Percentiles rank a stretch among this genome's conserved stretches.
phyloP scores from a whole-genome alignment of 83 land plant genomes.

The Picea engelmannii region DNA sequence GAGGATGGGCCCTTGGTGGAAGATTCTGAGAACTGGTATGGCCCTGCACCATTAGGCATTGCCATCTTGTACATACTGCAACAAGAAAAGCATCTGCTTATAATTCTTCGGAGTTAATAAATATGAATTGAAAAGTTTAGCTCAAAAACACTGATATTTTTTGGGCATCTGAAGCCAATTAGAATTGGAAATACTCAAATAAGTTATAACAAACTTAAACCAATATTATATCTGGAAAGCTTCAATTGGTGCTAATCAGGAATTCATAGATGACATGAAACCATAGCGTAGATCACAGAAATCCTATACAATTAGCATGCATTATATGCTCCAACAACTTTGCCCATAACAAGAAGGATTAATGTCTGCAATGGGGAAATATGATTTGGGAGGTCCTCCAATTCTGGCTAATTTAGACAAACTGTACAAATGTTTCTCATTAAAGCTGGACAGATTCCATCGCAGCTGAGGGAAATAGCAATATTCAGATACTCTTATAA shows the following conservation, averaged over 20 bases:
- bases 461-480: neutral
- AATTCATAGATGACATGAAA: too few species aligned
- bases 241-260: too few species aligned
- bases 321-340: neutral
- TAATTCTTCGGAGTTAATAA: neutral
- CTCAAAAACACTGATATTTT: neutral
- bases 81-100: neutral
- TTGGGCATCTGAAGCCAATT: neutral
- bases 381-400: neutral
- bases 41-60: slow-evolving; percentile 1
- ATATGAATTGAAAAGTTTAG: too few species aligned
- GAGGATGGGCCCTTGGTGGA: slow-evolving; percentile 3
- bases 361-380: neutral
- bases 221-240: too few species aligned
- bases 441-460: neutral
- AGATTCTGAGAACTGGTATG: neutral
- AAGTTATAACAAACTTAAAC: too few species aligned
- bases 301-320: neutral
- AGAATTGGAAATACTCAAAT: too few species aligned
- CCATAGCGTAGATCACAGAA: too few species aligned
- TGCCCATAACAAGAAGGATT: neutral
- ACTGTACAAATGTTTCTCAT: neutral
- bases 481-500: neutral
- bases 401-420: neutral
- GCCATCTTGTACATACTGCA: slow-evolving; percentile 10